phyloP scores from a whole-genome alignment of 192 early-diverging fungal species.

The Mortierella hygrophila region DNA sequence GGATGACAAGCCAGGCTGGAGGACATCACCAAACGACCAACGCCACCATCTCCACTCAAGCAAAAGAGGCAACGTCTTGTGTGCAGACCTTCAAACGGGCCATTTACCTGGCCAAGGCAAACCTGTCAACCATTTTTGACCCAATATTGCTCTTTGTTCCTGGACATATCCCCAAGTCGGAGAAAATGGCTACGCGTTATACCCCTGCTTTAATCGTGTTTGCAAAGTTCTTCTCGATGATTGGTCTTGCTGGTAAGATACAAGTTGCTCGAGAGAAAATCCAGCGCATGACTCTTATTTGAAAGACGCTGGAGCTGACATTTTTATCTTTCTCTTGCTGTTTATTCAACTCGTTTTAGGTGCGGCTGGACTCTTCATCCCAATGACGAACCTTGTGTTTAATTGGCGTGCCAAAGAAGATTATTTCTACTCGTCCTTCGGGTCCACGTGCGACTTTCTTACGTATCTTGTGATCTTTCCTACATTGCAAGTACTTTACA shows the following conservation, averaged over 20 bases:
- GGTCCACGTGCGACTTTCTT: not conserved
- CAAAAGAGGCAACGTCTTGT: too few relatives aligned
- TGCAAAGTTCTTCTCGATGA: not conserved
- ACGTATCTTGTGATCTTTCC: constrained; percentile 16
- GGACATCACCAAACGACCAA: not conserved
- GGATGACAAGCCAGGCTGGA: not conserved
- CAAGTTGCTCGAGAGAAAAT: not conserved
- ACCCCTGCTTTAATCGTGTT: not conserved
- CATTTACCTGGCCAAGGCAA: not conserved
- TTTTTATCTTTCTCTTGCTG: not conserved
- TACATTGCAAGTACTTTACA: constrained; percentile 11
- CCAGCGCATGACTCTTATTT: not conserved
- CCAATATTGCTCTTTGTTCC: constrained; percentile 20
- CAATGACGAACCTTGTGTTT: constrained; percentile 23
- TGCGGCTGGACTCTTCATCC: not conserved
- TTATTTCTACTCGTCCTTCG: constrained; percentile 10
- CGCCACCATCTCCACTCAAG: too few relatives aligned
- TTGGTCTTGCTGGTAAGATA: not conserved
- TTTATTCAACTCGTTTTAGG: constrained; percentile 5
- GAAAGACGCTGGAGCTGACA: not conserved
- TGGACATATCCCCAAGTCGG: not conserved
- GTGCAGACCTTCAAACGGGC: not conserved
- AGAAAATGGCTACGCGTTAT: constrained; percentile 14
- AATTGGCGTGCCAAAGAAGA: constrained; percentile 12
- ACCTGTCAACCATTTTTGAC: not conserved